Conservation (phyloP, 352 stramenopile genomes). For the Phytophthora brassicae region DNA sequence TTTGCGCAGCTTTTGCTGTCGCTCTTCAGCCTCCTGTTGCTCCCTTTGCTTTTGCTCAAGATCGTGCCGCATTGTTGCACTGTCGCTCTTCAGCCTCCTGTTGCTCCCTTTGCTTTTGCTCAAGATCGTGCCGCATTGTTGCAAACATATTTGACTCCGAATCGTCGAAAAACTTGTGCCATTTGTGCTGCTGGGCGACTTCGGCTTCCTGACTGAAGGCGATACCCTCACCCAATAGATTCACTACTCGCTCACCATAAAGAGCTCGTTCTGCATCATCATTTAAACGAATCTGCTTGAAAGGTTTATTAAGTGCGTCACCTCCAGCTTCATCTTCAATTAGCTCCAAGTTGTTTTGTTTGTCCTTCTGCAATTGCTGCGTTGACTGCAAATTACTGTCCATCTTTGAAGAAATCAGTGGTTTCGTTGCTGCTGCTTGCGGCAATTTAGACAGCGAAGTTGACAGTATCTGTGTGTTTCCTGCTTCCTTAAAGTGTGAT, state of each 20-base stretch:
- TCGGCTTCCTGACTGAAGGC: conserved; percentile 52
- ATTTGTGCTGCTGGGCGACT: conserved; percentile 53
- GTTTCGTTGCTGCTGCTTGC: conserved; percentile 2
- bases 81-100: conserved; percentile 50
- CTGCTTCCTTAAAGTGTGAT: not conserved
- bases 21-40: conserved; percentile 46
- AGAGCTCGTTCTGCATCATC: conserved; percentile 43
- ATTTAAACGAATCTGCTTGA: conserved; percentile 22
- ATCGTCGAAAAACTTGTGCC: conserved; percentile 56
- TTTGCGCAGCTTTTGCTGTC: conserved; percentile 55
- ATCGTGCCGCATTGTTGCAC: conserved; percentile 42
- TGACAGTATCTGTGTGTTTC: not conserved
- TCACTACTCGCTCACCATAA: conserved; percentile 36
- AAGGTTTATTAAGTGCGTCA: not conserved
- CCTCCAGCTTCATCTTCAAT: conserved; percentile 15
- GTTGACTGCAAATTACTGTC: conserved; percentile 8
- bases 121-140: conserved; percentile 43
- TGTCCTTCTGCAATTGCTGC: conserved; percentile 1
- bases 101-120: conserved; percentile 47
- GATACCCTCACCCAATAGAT: conserved; percentile 50
- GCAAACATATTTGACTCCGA: conserved; percentile 63
- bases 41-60: conserved; percentile 46
- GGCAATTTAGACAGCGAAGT: not conserved
- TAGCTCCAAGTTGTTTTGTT: not conserved
- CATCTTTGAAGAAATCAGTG: not conserved